Base-by-base conservation (phyloP, 2,329 filamentous ascomycete genomes). In the Penicillium sp. region DNA sequence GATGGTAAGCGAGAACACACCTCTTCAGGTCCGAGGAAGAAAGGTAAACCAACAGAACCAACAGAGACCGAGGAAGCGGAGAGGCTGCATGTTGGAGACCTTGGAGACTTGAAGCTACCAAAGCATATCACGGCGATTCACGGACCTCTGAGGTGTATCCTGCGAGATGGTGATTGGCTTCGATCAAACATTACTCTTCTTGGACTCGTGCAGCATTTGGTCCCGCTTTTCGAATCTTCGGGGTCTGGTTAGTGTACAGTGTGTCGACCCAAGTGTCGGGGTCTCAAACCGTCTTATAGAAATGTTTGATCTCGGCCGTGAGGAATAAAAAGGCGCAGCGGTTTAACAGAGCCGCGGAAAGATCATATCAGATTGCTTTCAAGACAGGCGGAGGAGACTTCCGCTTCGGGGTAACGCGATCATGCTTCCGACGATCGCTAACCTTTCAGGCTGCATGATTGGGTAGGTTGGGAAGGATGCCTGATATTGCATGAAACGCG, bases 91-190 rank as follows among this genome's bases (percentile, higher is more conserved):
- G 30, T 36, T 52, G 36, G 22, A 54, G 47, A 42, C 34, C 33
- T 36, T 52, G 36, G 22, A 54, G 47, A 42, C 34, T 36, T 52
- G 36, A 54, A 50, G 50, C 45, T 56, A 49, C 48, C 33, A 46
- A 46, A 49, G 51, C 50, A 58, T 58, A 55, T 57, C 53, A 56
- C 51, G 49, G 51, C 50, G 57, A 57, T 54, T 57, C 53, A 56
- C 51, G 49, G 55, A 54, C 52, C 47, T 37, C 36, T 34, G 27
- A 48, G 14, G 49, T 56, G 45, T 46, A 57, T 36, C 12, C 27
- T 36, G 47, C 31, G 44, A 25, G 29, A 35, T 43, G 46, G 45
- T 53, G 18, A 53, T 60, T 59, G 49, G 52, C 22, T 30, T 5
- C 16, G 41, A 43, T 40, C 41, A 27, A 8, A 40, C 52, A 14